A percentile compares a stretch with the other conserved stretches of the same genome.
These are phyloP conservation scores for Kwoniella bestiolae DNA, from an alignment of 768 basidiomycete genomes.

Conservation along the genomic window DNA sequence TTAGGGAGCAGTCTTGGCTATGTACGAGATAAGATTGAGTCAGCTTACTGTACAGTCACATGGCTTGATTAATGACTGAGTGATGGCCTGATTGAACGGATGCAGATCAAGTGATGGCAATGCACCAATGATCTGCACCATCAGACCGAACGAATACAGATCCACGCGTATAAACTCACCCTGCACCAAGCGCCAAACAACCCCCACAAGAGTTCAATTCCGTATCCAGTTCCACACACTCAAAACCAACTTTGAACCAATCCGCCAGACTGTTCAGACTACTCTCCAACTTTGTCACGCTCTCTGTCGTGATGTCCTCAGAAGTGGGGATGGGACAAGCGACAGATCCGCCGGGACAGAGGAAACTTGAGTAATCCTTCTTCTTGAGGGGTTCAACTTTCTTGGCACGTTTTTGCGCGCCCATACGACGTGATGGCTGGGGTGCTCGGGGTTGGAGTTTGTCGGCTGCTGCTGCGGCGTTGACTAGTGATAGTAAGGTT, in stretches of 20 bases:
- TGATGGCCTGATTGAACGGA: no score
- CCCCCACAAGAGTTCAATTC: slow-evolving; percentile 57
- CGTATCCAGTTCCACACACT: slow-evolving; percentile 56
- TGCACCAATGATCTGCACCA: no score
- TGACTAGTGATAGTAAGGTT: slow-evolving; percentile 33
- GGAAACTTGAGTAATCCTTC: slow-evolving; percentile 58
- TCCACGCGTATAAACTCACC: slow-evolving; percentile 43
- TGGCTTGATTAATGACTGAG: no score
- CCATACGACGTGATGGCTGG: slow-evolving; percentile 48
- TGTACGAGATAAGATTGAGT: slow-evolving; percentile 4
- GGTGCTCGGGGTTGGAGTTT: slow-evolving; percentile 47
- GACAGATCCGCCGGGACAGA: slow-evolving; percentile 53
- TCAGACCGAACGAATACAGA: not conserved
- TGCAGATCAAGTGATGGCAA: no score
- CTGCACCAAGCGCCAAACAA: slow-evolving; percentile 53
- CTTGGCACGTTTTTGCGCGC: slow-evolving; percentile 30
- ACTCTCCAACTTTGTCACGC: slow-evolving; percentile 32
- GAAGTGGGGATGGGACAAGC: slow-evolving; percentile 49
- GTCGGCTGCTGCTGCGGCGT: slow-evolving; percentile 26
- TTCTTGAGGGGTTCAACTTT: slow-evolving; percentile 43
- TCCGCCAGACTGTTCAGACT: slow-evolving; percentile 50
- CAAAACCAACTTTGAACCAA: slow-evolving; percentile 58
- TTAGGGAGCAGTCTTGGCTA: slow-evolving; percentile 54
- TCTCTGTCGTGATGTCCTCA: slow-evolving; percentile 35
- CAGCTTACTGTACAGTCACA: no score